A percentile compares a stretch with the other conserved stretches of the same genome.
Evolutionary conservation across 2,329 filamentous ascomycete genomes (phyloP).

Genomic region (Alternaria gaisen): DNA sequence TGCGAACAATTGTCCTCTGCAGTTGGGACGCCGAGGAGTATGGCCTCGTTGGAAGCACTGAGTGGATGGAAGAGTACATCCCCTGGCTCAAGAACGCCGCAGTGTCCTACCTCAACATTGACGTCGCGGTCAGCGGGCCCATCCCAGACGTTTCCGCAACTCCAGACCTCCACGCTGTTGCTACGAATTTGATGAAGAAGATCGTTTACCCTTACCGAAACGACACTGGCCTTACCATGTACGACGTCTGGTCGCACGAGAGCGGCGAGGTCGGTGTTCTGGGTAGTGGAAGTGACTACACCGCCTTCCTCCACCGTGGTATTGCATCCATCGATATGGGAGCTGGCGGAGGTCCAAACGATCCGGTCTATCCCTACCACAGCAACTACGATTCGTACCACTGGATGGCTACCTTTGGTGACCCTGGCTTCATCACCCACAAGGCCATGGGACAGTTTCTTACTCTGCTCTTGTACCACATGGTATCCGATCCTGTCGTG

Average conservation of each 20-base stretch:
- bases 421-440: conserved; percentile 61
- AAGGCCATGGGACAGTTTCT: conserved; percentile 60
- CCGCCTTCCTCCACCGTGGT: conserved; percentile 57
- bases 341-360: conserved; percentile 46
- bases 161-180: conserved; percentile 53
- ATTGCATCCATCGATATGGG: conserved; percentile 56
- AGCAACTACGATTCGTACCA: conserved; percentile 59
- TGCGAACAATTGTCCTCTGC: conserved; percentile 58
- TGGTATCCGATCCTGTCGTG: conserved; percentile 51
- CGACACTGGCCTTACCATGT: conserved; percentile 52
- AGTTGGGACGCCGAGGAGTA: conserved; percentile 57
- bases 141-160: conserved; percentile 51
- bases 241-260: conserved; percentile 55
- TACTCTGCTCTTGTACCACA: conserved; percentile 54
- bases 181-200: conserved; percentile 52
- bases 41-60: conserved; percentile 53
- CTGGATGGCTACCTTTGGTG: conserved; percentile 63
- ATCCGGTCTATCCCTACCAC: conserved; percentile 60
- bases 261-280: conserved; percentile 54
- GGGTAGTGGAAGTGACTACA: conserved; percentile 59
- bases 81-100: conserved; percentile 57
- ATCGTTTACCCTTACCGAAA: conserved; percentile 53
- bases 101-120: conserved; percentile 62
- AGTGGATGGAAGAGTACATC: conserved; percentile 61
- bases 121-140: conserved; percentile 58